Conservation (phyloP, 192 early-diverging fungal genomes). For the Backusella westeae region DNA sequence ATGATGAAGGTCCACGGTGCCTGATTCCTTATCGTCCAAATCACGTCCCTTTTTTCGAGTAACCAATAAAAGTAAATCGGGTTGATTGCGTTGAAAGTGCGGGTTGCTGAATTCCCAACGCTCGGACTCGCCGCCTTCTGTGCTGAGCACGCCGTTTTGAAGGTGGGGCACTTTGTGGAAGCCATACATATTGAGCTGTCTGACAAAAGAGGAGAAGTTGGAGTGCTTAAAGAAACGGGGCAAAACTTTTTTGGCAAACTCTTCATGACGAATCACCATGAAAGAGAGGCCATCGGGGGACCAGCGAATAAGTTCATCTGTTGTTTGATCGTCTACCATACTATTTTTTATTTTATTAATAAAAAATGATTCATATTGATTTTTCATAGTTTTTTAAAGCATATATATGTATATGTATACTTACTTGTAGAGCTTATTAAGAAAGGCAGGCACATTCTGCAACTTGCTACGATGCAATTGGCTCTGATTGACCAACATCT, state of each 20-base stretch:
- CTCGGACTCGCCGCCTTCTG: constrained; percentile 67
- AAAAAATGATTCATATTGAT: neutral
- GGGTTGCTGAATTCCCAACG: constrained; percentile 90
- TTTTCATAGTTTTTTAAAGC: neutral
- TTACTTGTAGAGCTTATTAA: constrained; percentile 92
- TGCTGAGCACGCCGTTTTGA: constrained; percentile 80
- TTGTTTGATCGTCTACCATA: constrained; percentile 88
- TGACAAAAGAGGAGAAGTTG: constrained; percentile 88
- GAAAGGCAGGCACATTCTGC: constrained; percentile 79
- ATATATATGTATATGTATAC: neutral
- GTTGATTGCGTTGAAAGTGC: constrained; percentile 86
- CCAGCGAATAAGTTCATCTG: constrained; percentile 89
- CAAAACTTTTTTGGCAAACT: constrained; percentile 52
- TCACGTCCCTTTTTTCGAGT: constrained; percentile 74
- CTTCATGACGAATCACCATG: constrained; percentile 53
- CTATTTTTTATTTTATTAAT: constrained; percentile 36
- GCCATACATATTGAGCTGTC: constrained; percentile 94
- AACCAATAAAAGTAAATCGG: constrained; percentile 85
- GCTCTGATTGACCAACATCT: constrained; percentile 13
- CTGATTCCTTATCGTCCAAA: constrained; percentile 48
- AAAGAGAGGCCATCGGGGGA: constrained; percentile 85
- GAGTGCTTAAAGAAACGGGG: constrained; percentile 90
- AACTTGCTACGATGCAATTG: constrained; percentile 20
- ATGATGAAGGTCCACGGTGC: constrained; percentile 49
- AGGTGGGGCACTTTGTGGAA: constrained; percentile 96